These are phyloP conservation scores for Cordyceps tenuipes DNA, from an alignment of 2,329 filamentous ascomycete species.

Conservation along the genomic window DNA sequence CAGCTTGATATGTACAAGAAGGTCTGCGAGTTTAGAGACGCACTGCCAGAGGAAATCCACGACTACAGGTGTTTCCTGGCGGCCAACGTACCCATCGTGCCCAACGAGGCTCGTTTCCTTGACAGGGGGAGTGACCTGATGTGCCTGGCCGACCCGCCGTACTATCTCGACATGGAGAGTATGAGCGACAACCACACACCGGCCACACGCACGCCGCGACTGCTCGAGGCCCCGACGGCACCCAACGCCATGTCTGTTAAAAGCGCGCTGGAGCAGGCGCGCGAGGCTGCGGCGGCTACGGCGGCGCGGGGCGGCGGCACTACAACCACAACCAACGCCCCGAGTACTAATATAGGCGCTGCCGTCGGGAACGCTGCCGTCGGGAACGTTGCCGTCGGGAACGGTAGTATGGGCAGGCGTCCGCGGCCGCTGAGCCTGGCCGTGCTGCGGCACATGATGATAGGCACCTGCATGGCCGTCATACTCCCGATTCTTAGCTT, in stretches of 20 bases:
- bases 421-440: neutral
- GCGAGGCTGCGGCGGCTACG: neutral
- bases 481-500: slow-evolving; percentile 52
- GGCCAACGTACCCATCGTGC: slow-evolving; percentile 45
- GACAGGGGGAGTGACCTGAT: slow-evolving; percentile 47
- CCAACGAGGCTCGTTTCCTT: slow-evolving; percentile 53
- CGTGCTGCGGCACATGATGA: slow-evolving; percentile 6
- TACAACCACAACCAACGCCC: too few species aligned
- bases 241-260: neutral
- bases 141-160: slow-evolving; percentile 20
- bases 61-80: slow-evolving; percentile 47
- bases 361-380: neutral
- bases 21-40: neutral
- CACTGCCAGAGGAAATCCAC: slow-evolving; percentile 21
- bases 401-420: neutral
- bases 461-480: slow-evolving; percentile 27
- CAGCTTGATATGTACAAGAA: neutral
- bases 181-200: neutral
- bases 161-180: neutral
- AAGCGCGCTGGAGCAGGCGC: neutral
- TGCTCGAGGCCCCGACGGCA: neutral
- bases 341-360: too few species aligned
- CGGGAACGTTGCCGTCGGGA: neutral
- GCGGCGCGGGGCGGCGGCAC: neutral
- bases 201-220: neutral